Evolutionary conservation across 108 stramenopile species (phyloP).

Genomic region (Craspedostauros australis): DNA sequence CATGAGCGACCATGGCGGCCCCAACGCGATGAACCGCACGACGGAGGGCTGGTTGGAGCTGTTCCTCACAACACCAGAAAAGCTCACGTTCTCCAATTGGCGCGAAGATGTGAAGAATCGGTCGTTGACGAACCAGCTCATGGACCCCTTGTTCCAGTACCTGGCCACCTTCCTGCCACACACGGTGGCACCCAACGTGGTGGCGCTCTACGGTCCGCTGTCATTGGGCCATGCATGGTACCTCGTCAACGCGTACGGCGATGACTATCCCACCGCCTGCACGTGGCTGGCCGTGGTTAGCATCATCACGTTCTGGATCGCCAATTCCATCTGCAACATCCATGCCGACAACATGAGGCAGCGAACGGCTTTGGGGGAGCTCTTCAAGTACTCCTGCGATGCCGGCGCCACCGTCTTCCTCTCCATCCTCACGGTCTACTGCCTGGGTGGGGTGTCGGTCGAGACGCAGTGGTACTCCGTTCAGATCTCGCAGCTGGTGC

Average conservation of each 20-base stretch:
- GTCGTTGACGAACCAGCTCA: constrained; percentile 55
- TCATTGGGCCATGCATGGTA: constrained; percentile 82
- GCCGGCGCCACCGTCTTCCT: constrained; percentile 80
- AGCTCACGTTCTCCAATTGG: constrained; percentile 75
- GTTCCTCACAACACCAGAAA: constrained; percentile 82
- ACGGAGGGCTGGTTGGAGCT: constrained; percentile 88
- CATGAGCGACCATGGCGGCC: too few species aligned
- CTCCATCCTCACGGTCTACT: constrained; percentile 67
- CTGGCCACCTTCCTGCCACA: constrained; percentile 61
- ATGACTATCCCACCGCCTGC: constrained; percentile 53
- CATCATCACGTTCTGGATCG: constrained; percentile 71
- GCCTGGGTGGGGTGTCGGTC: constrained; percentile 57
- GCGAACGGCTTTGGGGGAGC: constrained; percentile 71
- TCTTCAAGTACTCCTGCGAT: constrained; percentile 86
- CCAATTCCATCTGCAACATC: constrained; percentile 49
- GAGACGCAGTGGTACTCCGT: constrained; percentile 86
- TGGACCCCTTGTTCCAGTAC: constrained; percentile 45
- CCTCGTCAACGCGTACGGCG: constrained; percentile 63
- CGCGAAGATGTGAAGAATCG: constrained; percentile 68
- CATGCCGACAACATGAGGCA: constrained; percentile 85
- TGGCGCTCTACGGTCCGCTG: constrained; percentile 65
- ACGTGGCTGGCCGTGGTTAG: constrained; percentile 72
- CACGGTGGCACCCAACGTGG: constrained; percentile 77
- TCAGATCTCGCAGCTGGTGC: constrained; percentile 68
- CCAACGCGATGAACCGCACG: constrained; percentile 21